Conservation (phyloP, 192 early-diverging fungal species). For the Gryganskiella cystojenkinii region DNA sequence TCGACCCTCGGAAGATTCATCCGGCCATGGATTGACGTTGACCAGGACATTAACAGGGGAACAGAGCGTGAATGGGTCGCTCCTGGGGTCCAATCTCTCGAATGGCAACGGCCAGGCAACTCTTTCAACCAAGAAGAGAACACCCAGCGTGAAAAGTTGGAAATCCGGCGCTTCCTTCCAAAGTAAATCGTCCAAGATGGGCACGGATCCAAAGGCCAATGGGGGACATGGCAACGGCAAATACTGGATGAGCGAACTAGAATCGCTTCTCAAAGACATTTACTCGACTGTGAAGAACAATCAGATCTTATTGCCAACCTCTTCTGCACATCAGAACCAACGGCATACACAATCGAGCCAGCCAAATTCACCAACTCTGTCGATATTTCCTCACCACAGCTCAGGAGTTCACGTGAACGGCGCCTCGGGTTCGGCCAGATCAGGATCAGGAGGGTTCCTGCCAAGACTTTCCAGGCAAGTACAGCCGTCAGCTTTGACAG, state of each 20-base stretch:
- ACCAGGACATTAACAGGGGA: slow-evolving; percentile 14
- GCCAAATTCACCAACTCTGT: slow-evolving; percentile 1
- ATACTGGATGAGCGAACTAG: slow-evolving; percentile 67
- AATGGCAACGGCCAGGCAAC: too few species aligned
- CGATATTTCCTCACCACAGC: not conserved
- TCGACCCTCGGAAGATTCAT: slow-evolving; percentile 3
- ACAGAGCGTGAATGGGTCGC: slow-evolving; percentile 10
- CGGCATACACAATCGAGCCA: not conserved
- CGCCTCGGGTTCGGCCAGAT: not conserved
- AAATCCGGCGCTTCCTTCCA: slow-evolving; percentile 23
- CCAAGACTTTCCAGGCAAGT: slow-evolving; percentile 20
- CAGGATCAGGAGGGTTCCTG: slow-evolving; percentile 8
- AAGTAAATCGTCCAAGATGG: slow-evolving; percentile 18
- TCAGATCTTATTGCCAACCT: slow-evolving; percentile 61
- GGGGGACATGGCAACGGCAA: slow-evolving; percentile 20
- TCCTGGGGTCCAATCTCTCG: not conserved
- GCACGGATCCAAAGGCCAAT: slow-evolving; percentile 21
- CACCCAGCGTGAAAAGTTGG: slow-evolving; percentile 39
- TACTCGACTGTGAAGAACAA: slow-evolving; percentile 68
- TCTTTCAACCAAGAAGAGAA: slow-evolving; percentile 12
- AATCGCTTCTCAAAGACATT: slow-evolving; percentile 64
- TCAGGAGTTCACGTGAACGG: slow-evolving; percentile 1
- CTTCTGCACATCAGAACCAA: not conserved
- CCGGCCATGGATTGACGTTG: slow-evolving; percentile 4
- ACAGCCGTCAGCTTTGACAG: slow-evolving; percentile 10